Conservation (phyloP, 2,329 filamentous ascomycete genomes). For the Aureobasidium musti region DNA sequence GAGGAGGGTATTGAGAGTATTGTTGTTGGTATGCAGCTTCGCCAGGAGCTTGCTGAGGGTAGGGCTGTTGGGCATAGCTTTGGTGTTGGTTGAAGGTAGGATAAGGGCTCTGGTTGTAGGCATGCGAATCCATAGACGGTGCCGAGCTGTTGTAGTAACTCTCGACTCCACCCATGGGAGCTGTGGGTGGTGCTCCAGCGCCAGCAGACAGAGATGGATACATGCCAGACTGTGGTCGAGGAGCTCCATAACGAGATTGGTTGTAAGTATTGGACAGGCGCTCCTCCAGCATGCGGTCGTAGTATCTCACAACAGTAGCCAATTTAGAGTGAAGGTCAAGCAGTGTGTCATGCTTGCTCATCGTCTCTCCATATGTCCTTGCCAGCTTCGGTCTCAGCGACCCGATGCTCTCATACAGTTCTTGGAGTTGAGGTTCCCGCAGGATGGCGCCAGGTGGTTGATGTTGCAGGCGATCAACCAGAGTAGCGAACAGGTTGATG, state of each 20-base stretch:
- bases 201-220: conserved; percentile 70
- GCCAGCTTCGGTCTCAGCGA: conserved; percentile 88
- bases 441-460: conserved; percentile 94
- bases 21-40: conserved; percentile 36
- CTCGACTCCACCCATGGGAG: conserved; percentile 61
- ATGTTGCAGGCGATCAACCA: conserved; percentile 92
- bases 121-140: conserved; percentile 52
- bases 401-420: conserved; percentile 97
- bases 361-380: conserved; percentile 94
- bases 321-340: conserved; percentile 93
- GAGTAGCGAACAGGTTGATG: conserved; percentile 90
- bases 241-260: conserved; percentile 60
- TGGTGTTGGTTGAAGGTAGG: conserved; percentile 47
- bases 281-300: conserved; percentile 97
- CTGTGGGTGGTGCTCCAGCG: conserved; percentile 44
- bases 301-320: conserved; percentile 94
- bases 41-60: conserved; percentile 40
- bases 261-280: conserved; percentile 89
- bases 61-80: conserved; percentile 42
- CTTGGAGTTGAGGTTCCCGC: conserved; percentile 96
- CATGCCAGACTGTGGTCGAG: conserved; percentile 56
- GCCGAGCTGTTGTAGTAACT: conserved; percentile 77
- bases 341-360: conserved; percentile 98
- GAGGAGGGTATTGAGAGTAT: conserved; percentile 39
- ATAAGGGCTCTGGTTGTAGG: conserved; percentile 56